Percentiles rank a stretch among this genome's conserved stretches.
phyloP scores from a whole-genome alignment of 1,284 basidiomycete species.

The Cryptococcus amylolentus region DNA sequence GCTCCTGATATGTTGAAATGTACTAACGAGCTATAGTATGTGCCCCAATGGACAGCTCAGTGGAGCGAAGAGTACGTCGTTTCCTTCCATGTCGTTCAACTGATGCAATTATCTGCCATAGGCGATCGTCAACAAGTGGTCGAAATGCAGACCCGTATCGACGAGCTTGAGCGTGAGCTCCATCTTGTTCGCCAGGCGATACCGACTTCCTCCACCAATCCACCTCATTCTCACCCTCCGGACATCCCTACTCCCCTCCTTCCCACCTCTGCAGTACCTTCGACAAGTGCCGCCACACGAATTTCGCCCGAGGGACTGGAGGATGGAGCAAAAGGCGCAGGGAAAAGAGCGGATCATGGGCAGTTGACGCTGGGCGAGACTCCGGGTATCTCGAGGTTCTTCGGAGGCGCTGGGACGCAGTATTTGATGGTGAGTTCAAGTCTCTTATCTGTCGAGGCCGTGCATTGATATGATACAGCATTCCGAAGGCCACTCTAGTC shows the following conservation, averaged over 20 bases:
- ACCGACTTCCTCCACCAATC: background rate
- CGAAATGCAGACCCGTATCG: background rate
- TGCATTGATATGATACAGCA: background rate
- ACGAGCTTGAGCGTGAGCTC: slow-evolving; percentile 2
- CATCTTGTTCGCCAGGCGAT: background rate
- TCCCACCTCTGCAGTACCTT: background rate
- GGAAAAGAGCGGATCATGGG: slow-evolving; percentile 5
- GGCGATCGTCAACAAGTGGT: background rate
- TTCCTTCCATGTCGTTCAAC: background rate
- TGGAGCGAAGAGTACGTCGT: background rate
- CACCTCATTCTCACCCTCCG: background rate
- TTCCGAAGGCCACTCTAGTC: background rate
- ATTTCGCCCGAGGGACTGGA: background rate
- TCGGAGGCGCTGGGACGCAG: slow-evolving; percentile 10
- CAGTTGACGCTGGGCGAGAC: slow-evolving; percentile 10
- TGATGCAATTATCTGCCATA: background rate
- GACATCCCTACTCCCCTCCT: background rate
- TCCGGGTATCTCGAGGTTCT: slow-evolving; percentile 10
- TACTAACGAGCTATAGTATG: background rate
- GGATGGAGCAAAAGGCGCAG: background rate
- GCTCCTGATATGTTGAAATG: background rate
- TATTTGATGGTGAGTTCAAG: slow-evolving; percentile 11
- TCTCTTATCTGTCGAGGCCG: background rate
- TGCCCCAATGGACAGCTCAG: background rate
- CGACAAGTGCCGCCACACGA: background rate